Evolutionary conservation across 805 yeast genomes (phyloP).

Genomic region (Candida xyloterini): DNA sequence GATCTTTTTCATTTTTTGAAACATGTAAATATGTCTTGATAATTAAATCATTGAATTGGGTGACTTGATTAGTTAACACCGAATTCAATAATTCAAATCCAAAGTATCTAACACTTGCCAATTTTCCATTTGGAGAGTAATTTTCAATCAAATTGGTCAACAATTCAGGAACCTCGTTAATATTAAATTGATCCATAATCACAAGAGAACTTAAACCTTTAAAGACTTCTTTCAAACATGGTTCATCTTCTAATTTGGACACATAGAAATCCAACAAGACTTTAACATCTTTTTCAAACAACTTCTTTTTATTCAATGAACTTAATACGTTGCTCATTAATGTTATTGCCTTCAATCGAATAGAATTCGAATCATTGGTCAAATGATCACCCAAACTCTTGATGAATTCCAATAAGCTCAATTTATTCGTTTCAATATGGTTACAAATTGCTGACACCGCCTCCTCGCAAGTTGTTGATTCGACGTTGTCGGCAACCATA

Average conservation of each 20-base stretch:
- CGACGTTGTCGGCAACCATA: constrained; percentile 40
- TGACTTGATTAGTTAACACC: constrained; percentile 31
- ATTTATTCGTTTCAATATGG: constrained; percentile 20
- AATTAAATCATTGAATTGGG: constrained; percentile 38
- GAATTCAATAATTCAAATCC: constrained; percentile 51
- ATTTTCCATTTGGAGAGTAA: constrained; percentile 55
- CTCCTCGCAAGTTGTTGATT: constrained; percentile 29
- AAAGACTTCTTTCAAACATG: constrained; percentile 49
- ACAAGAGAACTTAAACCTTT: constrained; percentile 53
- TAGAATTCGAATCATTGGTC: constrained; percentile 44
- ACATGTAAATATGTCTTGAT: constrained; percentile 60
- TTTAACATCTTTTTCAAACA: constrained; percentile 43
- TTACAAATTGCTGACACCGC: constrained; percentile 31
- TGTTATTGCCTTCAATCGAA: constrained; percentile 39
- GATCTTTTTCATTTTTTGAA: constrained; percentile 91
- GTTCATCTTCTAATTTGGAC: constrained; percentile 65
- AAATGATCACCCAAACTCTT: constrained; percentile 44
- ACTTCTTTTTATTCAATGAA: constrained; percentile 24
- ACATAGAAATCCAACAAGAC: constrained; percentile 56
- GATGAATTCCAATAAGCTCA: constrained; percentile 43
- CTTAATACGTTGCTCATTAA: constrained; percentile 40
- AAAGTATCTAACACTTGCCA: constrained; percentile 60
- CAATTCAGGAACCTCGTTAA: constrained; percentile 36
- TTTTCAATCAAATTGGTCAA: constrained; percentile 35
- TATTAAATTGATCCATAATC: constrained; percentile 46